Evolutionary conservation across 805 yeast genomes (phyloP).

Genomic region (Metahyphopichia silvanorum): DNA sequence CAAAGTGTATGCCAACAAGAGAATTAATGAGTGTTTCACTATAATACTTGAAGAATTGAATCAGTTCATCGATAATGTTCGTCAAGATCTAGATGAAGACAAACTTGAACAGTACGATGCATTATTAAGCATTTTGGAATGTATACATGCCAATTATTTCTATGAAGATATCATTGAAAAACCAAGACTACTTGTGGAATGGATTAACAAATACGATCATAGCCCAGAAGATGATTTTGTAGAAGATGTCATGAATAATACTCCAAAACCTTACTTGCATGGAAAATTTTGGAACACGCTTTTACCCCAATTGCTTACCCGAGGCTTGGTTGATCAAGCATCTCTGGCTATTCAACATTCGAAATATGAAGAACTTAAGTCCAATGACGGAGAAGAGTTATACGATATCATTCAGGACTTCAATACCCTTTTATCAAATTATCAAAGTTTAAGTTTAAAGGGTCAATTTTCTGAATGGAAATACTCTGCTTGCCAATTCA

Average conservation of each 20-base stretch:
- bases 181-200: conserved; percentile 46
- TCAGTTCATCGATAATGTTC: conserved; percentile 22
- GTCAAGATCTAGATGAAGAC: conserved; percentile 23
- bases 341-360: conserved; percentile 43
- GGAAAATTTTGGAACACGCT: conserved; percentile 62
- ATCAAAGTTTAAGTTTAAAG: conserved; percentile 37
- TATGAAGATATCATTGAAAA: conserved; percentile 31
- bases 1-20: conserved; percentile 5
- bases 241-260: conserved; percentile 42
- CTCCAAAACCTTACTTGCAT: conserved; percentile 45
- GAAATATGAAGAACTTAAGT: conserved; percentile 37
- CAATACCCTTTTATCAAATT: conserved; percentile 33
- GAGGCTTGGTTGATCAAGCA: conserved; percentile 64
- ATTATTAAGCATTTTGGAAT: conserved; percentile 50
- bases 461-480: conserved; percentile 50
- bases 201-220: conserved; percentile 72
- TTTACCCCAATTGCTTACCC: conserved; percentile 49
- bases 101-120: conserved; percentile 30
- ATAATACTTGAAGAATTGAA: conserved; percentile 25
- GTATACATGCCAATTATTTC: conserved; percentile 54
- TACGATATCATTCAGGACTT: conserved; percentile 41
- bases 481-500: conserved; percentile 44
- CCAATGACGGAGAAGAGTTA: conserved; percentile 23
- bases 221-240: conserved; percentile 55
- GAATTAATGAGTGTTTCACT: conserved; percentile 23